A percentile compares a stretch with the other conserved stretches of the same genome.
Evolutionary conservation across 345 rosid genomes (phyloP).

Genomic region (Litchi chinensis): DNA sequence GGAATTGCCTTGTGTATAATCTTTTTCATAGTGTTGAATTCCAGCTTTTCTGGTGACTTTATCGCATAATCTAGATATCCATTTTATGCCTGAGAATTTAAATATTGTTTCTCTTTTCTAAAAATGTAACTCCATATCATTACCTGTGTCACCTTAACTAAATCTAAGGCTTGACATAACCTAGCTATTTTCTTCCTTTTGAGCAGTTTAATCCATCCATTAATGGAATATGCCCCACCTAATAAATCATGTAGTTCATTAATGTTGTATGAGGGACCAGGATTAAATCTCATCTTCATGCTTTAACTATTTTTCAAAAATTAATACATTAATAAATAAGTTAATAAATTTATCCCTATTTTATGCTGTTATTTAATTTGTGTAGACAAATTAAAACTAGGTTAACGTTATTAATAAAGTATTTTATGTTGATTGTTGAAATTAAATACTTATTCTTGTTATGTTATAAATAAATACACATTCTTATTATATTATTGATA

Average conservation of each 20-base stretch:
- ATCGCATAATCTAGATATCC: not conserved
- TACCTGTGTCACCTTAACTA: not conserved
- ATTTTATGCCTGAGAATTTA: constrained; percentile 1
- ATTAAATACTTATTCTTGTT: not conserved
- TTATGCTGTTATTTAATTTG: not conserved
- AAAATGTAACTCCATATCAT: not conserved
- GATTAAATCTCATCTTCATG: not conserved
- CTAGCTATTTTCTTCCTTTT: not conserved
- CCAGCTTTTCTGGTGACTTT: not conserved
- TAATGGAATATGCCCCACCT: not conserved
- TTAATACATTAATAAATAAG: not conserved
- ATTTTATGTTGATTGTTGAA: not conserved
- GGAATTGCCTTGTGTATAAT: not conserved
- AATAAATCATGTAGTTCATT: not conserved
- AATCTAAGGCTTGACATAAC: not conserved
- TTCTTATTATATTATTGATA: constrained; percentile 7
- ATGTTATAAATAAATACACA: not conserved
- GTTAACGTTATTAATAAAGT: not conserved
- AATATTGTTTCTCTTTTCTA: not conserved
- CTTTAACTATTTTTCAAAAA: not conserved
- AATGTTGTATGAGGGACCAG: not conserved
- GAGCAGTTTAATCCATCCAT: not conserved
- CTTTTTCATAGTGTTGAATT: constrained; percentile 1
- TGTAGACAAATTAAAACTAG: not conserved
- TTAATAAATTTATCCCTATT: not conserved